Evolutionary conservation across 371 early-diverging fungal genomes (phyloP), one percentile per base, ranked within the genome.

Genomic region (Rhizopus sp.): DNA sequence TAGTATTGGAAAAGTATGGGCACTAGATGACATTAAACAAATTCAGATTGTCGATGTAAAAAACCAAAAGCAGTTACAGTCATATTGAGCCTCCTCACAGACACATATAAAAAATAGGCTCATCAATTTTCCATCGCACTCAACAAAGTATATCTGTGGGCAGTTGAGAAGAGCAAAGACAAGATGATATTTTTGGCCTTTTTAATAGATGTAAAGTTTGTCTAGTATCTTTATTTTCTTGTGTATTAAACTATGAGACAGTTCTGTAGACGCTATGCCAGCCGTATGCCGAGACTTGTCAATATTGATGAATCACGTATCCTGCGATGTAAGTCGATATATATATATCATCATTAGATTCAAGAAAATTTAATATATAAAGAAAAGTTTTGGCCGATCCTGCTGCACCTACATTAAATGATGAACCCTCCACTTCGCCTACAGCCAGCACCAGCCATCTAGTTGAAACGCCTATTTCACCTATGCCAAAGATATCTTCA

Each of bases 11-110:
- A 85, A 79, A 60, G 70, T 76, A 3, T 85, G 85, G 85, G 62
- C 73, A 46, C 57, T 85, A 34, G 85, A 85, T 35, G 85, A 85
- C 55, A 78, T 85, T 39, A 75, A 68, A 48, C 75, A 75, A 9
- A 75, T 82, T 39, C 75, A 77, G 66, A 72, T 75, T 53, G 63
- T 85, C 40, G 85, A 85, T 66, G 83, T 84, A 82, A 68, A 68
- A 33, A n/a, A 8, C 8, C 1, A 50, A 29, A 29, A 23, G 5
- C 46, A 7, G 17, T 46, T 23, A n/a, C 7, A 29, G 12, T 9
- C 8, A 6, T 29, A 46, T 46, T 23, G 13, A 13, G 38, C 7
- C 10, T 7, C 29, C 17, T 7, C 5, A 29, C 30, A 5, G 8
- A 46, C 7, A 16, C 46, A 46, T 3, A 9, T 46, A 7, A 42